Evolutionary conservation across 1,139 yeast genomes (phyloP).

Genomic region (Kurtzmaniella natalensis): DNA sequence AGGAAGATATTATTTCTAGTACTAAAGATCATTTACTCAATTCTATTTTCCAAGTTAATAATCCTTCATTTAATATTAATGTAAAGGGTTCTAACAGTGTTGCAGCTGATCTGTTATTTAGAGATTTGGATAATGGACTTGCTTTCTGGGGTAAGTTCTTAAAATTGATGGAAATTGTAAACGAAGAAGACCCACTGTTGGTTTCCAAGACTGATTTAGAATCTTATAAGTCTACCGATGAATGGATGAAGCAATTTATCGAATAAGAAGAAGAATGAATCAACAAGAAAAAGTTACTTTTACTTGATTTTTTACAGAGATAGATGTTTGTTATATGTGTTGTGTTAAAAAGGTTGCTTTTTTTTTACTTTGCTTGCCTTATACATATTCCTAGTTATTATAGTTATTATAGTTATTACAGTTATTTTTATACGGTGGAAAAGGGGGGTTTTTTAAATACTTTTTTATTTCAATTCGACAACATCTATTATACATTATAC

Average conservation of each 20-base stretch:
- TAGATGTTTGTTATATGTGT: too few species aligned
- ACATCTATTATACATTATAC: conserved; percentile 5
- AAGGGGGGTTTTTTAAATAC: too few species aligned
- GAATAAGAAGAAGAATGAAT: too few species aligned
- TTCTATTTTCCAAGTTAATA: conserved; percentile 36
- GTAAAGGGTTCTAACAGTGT: conserved; percentile 41
- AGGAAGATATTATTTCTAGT: conserved; percentile 24
- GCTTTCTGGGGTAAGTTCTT: conserved; percentile 40
- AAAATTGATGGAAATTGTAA: conserved; percentile 31
- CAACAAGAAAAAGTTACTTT: too few species aligned
- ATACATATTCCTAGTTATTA: too few species aligned
- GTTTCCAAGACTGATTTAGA: conserved; percentile 28
- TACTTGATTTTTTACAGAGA: too few species aligned
- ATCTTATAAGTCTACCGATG: conserved; percentile 38
- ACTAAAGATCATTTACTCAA: conserved; percentile 36
- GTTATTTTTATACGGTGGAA: too few species aligned
- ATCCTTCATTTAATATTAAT: conserved; percentile 38
- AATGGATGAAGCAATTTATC: conserved; percentile 33
- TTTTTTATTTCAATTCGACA: too few species aligned
- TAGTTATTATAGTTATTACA: too few species aligned
- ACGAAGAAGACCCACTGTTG: conserved; percentile 31
- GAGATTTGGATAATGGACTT: conserved; percentile 39
- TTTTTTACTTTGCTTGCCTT: too few species aligned
- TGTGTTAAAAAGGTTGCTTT: too few species aligned
- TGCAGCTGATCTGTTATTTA: conserved; percentile 29